Base-by-base conservation (phyloP, 257 asterid genomes). In the Salvia hispanica region DNA sequence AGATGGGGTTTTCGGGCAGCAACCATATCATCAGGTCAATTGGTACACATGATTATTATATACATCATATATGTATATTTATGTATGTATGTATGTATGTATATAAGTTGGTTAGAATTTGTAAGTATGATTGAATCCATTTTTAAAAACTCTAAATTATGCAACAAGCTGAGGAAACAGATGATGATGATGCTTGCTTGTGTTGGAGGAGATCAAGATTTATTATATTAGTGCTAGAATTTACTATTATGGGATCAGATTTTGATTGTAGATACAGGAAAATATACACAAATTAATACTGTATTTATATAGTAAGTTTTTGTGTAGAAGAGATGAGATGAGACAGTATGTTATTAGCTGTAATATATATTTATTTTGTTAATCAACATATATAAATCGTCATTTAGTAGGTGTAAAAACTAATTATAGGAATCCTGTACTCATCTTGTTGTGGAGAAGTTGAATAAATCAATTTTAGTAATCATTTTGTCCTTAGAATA, bases 1-100 rank as follows among this genome's bases (percentile, higher is more conserved):
- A 1, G 96, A 88, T 7, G 95, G 95, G 64, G 91, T 83, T 14
- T 84, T 88, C 34, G 78, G 78, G 18, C 83, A 78, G 51, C 80
- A 70, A 11, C 53, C 47, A 14, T 73, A 73, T 58, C 78, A 77
- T 58, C 78, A 77, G 15, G 72, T 78, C 56, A 81, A 81, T 57
- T 91, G 97, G 97, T 91, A 83, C 71, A 68, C 87, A 2, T 90
- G 65, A 64, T 46, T 4, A 25, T 25, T 25, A 25, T 8, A 53
- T 53, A 7, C 9, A 39, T 25, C 12, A 40, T 40, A 40, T 40
- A 40, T 40, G 9, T 39, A 0, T 39, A 39, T 39, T 1, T 39
- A 39, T 39, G 9, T 39, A 39, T 53, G 31, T 48, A 12, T 53
- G 31, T 48, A 12, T 18, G 21, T 18, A 18, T 47, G 16, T n/a